Base-by-base conservation (phyloP, 2,329 filamentous ascomycete genomes). In the Bipolaris oryzae region DNA sequence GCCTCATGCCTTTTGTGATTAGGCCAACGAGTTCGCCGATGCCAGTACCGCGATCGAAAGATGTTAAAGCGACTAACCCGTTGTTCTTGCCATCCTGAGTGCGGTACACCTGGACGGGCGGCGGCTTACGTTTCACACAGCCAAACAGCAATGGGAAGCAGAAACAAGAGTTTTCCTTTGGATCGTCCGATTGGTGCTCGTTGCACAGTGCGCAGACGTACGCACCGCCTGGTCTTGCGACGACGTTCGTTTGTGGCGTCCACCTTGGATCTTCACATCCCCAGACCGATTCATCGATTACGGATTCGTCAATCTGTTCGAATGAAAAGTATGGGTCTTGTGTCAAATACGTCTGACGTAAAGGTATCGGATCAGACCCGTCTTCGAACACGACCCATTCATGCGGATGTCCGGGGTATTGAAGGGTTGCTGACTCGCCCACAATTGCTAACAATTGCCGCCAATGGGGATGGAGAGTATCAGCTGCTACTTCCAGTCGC, bases 1-100 rank as follows among this genome's bases (percentile, higher is more conserved):
- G 80, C 6, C 77, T 70, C 9, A 86, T 71, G 2, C 80, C 82
- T 50, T 79, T 81, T 0, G 84, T 86, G 31, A 86, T 76, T 23
- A 83, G 68, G 3, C 84, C 84, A 5, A 85, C 78, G 54, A 86
- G 85, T 66, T 86, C 84, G 2, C 82, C 83, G 15, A 86, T 77
- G 0, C 81, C 81, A 1, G 76, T 73, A 10, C 84, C 84, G 31
- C 81, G 76, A 42, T 84, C 81, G 51, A 85, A 83, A 3, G 79
- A 70, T 6, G 58, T 79, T 70, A 74, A 48, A 1, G 81, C 80
- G 33, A 79, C 54, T 1, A 85, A 74, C 0, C 84, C 83, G 52
- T 86, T 86, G 63, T 84, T 84, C 49, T 81, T 82, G 5, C 82
- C 83, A 49, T 81, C 79, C 0, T 77, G 67, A 0, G 82, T 85